These are phyloP conservation scores for Paecilomyces variotii DNA, from an alignment of 2,329 filamentous ascomycete species.

Conservation along the genomic window DNA sequence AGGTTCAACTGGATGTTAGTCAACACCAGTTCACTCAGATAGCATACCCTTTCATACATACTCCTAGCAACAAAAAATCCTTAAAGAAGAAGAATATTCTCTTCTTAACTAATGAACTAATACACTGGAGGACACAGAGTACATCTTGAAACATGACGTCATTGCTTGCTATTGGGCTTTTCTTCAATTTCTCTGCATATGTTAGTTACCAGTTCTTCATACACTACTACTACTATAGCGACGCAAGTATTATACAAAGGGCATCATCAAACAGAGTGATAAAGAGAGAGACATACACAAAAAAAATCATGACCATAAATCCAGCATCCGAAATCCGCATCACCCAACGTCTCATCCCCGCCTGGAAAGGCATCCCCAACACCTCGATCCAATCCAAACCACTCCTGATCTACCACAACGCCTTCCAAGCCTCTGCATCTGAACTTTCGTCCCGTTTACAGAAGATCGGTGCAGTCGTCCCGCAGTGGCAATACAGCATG, in stretches of 20 bases:
- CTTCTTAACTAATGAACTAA: no score
- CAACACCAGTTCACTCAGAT: no score
- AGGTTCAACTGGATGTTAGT: no score
- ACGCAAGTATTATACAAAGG: no score
- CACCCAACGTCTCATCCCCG: conserved; percentile 52
- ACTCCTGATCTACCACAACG: conserved; percentile 57
- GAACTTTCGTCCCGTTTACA: conserved; percentile 51
- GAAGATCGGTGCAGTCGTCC: conserved; percentile 46
- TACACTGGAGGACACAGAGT: no score
- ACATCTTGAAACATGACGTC: background rate
- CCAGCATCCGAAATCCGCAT: conserved; percentile 46
- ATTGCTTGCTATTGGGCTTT: background rate
- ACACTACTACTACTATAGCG: no score
- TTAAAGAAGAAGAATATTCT: no score
- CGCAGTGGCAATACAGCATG: conserved; percentile 65
- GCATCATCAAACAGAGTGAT: no score
- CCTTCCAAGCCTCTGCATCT: conserved; percentile 44
- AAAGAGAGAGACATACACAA: background rate
- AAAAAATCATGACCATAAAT: conserved; percentile 28
- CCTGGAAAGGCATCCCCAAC: conserved; percentile 53
- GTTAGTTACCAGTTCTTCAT: no score
- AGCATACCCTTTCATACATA: no score
- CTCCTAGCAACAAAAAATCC: no score
- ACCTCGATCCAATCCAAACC: conserved; percentile 56
- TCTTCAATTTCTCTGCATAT: background rate